Conservation (phyloP, 352 stramenopile genomes). For the Pythium aphanidermatum region DNA sequence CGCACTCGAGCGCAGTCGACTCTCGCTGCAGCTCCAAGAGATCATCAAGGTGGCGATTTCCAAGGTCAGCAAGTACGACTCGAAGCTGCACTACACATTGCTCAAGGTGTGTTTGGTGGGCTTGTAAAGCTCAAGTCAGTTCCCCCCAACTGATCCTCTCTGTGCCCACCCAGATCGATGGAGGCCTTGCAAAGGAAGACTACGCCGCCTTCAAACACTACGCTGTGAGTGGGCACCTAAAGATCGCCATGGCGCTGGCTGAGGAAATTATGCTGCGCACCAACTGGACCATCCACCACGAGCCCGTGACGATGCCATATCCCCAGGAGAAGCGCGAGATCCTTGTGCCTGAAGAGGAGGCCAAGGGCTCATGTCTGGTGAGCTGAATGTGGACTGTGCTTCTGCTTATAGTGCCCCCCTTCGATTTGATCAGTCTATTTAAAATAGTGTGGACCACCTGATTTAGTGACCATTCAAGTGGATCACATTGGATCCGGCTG, state of each 20-base stretch:
- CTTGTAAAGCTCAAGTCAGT: neutral
- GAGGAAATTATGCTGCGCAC: conserved; percentile 67
- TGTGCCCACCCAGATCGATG: conserved; percentile 38
- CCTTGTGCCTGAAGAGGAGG: conserved; percentile 51
- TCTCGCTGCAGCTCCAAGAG: conserved; percentile 77
- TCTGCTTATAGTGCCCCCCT: neutral
- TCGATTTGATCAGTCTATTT: too few relatives aligned
- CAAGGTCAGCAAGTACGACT: conserved; percentile 67
- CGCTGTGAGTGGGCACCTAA: conserved; percentile 75
- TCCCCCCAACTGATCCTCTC: neutral
- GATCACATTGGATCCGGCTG: too few relatives aligned
- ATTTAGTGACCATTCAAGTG: too few relatives aligned
- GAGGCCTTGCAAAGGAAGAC: conserved; percentile 53
- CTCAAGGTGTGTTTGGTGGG: conserved; percentile 59
- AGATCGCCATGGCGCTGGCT: conserved; percentile 67
- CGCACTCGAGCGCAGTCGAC: conserved; percentile 64
- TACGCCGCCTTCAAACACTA: conserved; percentile 82
- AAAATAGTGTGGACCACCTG: too few relatives aligned
- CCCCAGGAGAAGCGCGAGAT: conserved; percentile 77
- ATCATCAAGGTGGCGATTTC: conserved; percentile 84
- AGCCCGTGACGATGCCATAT: conserved; percentile 64
- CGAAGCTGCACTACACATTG: conserved; percentile 78
- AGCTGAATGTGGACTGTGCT: conserved; percentile 7
- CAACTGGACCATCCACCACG: conserved; percentile 49
- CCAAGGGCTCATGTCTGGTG: conserved; percentile 28